Evolutionary conservation across 2,329 filamentous ascomycete genomes (phyloP), one percentile per base, ranked within the genome.

Genomic region (Raffaelea deltoideospora): DNA sequence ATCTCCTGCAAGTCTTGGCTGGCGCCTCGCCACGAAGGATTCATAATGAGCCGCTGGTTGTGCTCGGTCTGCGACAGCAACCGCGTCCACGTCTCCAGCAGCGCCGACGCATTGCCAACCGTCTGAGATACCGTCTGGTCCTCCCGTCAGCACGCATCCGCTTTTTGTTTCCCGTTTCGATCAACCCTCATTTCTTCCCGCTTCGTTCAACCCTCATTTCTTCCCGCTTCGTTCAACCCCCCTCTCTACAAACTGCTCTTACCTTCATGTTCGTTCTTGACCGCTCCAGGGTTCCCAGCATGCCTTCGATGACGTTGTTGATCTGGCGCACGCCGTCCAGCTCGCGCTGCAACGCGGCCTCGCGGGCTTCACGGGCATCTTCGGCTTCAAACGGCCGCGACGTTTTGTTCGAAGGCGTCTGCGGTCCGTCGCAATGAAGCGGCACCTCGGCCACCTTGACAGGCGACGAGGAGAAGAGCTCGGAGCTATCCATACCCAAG

Each of bases 21-120:
- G 21, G 87, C 82, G 39, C 90, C 90, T 52, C 88, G 79, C 86
- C 88, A 98, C 40, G 75, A 67, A 2, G 85, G 82, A 51, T 94
- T 81, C 32, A 96, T 67, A 31, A 98, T 79, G 35, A 98, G 65
- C 19, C 90, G 77, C 56, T 96, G 87, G 53, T 93, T 96, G 59
- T 98, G 90, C 58, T 98, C 90, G 5, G 90, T 95, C 57, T 98
- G 90, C 7, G 85, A 90, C 11, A 98, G 72, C 46, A 98, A 95
- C 36, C 86, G 78, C 9, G 86, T 93, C 88, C 88, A 98, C 14
- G 87, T 93, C 49, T 92, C 86, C 23, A 98, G 75, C 13, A 98
- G 71, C 1, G 81, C 82, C 13, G 87, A 92, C 4, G 90, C 86
- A 38, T 87, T 88, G 46, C 72, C 71, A 30, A 96, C 86, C 3